Percentiles rank a stretch among this genome's conserved stretches.
Evolutionary conservation across 345 rosid species (phyloP).

Genomic region (Angophora floribunda): DNA sequence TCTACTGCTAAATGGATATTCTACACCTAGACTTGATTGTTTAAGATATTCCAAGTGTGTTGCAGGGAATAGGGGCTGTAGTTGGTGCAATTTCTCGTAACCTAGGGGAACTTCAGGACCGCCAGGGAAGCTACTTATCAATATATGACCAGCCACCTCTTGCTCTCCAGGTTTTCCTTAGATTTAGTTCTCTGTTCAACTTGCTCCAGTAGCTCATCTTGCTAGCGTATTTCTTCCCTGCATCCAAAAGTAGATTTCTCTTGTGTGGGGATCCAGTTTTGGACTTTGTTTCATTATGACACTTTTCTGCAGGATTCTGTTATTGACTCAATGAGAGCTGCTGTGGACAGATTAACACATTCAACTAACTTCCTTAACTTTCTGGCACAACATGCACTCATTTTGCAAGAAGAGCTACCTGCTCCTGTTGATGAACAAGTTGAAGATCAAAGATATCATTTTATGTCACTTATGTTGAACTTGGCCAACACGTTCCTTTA

Average conservation of each 20-base stretch:
- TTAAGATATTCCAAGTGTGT: background rate
- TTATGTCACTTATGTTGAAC: constrained; percentile 80
- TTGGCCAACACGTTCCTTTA: constrained; percentile 83
- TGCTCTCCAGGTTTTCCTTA: constrained; percentile 60
- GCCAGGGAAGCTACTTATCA: constrained; percentile 89
- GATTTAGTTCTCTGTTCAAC: background rate
- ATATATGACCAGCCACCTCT: constrained; percentile 88
- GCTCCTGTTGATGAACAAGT: constrained; percentile 55
- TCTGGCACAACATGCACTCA: constrained; percentile 96
- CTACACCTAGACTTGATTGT: background rate
- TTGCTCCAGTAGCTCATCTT: background rate
- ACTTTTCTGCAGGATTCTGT: constrained; percentile 62
- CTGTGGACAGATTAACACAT: constrained; percentile 76
- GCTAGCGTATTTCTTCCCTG: background rate
- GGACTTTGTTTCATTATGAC: constrained; percentile 1
- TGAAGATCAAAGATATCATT: constrained; percentile 75
- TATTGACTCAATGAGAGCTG: constrained; percentile 65
- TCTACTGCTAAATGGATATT: background rate
- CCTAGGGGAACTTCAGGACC: constrained; percentile 95
- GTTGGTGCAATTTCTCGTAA: constrained; percentile 97
- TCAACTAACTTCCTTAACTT: constrained; percentile 85
- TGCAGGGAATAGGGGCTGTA: constrained; percentile 96
- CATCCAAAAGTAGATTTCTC: background rate
- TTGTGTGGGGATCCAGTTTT: background rate
- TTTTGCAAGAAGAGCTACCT: constrained; percentile 91